These are phyloP conservation scores for Fusarium buharicum DNA, from an alignment of 2,329 filamentous ascomycete species.

Conservation along the genomic window DNA sequence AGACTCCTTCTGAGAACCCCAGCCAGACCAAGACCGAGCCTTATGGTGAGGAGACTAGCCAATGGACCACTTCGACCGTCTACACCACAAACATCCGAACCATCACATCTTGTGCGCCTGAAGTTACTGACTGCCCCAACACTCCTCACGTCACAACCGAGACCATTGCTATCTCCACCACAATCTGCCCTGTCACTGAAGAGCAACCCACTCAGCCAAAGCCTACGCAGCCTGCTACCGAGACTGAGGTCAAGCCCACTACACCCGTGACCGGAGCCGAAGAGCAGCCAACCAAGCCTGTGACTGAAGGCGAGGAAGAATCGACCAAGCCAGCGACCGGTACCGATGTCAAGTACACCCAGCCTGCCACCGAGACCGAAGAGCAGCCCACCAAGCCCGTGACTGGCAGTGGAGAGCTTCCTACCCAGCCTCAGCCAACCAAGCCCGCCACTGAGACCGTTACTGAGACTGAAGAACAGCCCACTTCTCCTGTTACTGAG, in stretches of 20 bases:
- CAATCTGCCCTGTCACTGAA: conserved; percentile 37
- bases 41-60: conserved; percentile 10
- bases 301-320: neutral
- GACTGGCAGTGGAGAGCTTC: neutral
- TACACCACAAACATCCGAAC: conserved; percentile 41
- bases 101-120: conserved; percentile 34
- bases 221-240: conserved; percentile 7
- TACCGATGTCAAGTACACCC: conserved; percentile 1
- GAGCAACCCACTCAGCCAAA: conserved; percentile 3
- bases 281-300: conserved; percentile 10
- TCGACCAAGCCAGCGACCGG: conserved; percentile 1
- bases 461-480: conserved; percentile 3
- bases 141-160: conserved; percentile 32
- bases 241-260: conserved; percentile 10
- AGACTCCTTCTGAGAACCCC: neutral
- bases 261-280: neutral
- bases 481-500: conserved; percentile 13
- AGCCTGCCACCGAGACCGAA: conserved; percentile 21
- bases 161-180: conserved; percentile 41
- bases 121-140: conserved; percentile 35
- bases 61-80: conserved; percentile 30
- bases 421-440: neutral
- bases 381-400: neutral
- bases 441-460: neutral
- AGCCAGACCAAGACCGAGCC: too few relatives aligned